Percentiles rank a stretch among this genome's conserved stretches.
Conservation (phyloP, 345 rosid species). For the Hevea brasiliensis region DNA sequence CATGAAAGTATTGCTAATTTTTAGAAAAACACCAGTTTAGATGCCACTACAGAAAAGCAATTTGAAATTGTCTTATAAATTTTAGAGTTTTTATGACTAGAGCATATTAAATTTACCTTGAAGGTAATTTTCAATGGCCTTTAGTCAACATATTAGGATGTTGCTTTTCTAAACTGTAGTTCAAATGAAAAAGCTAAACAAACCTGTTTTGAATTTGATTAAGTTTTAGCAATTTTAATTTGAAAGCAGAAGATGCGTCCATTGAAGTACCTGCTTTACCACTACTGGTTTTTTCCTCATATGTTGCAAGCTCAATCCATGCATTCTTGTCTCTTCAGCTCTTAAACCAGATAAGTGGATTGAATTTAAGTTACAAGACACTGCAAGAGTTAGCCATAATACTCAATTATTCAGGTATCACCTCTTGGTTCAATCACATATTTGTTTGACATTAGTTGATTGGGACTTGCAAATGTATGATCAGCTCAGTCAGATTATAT, state of each 20-base stretch:
- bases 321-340: constrained; percentile 46
- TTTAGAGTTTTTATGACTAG: too few relatives aligned
- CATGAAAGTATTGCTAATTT: background rate
- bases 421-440: background rate
- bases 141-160: too few relatives aligned
- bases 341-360: constrained; percentile 88
- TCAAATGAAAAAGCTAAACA: too few relatives aligned
- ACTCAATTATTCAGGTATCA: constrained; percentile 82
- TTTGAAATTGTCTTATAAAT: too few relatives aligned
- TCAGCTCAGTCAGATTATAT: background rate
- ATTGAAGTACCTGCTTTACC: background rate
- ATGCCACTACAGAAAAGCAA: too few relatives aligned
- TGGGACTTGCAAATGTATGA: background rate
- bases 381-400: constrained; percentile 92
- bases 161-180: too few relatives aligned
- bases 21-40: too few relatives aligned
- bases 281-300: background rate
- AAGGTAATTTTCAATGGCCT: too few relatives aligned
- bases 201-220: background rate
- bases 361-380: constrained; percentile 90
- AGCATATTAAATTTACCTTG: too few relatives aligned
- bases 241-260: background rate
- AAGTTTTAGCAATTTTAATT: background rate
- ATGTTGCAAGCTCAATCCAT: background rate
- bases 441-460: background rate